Evolutionary conservation across 768 basidiomycete genomes (phyloP).

Genomic region (Sporobolomyces phaffii): DNA sequence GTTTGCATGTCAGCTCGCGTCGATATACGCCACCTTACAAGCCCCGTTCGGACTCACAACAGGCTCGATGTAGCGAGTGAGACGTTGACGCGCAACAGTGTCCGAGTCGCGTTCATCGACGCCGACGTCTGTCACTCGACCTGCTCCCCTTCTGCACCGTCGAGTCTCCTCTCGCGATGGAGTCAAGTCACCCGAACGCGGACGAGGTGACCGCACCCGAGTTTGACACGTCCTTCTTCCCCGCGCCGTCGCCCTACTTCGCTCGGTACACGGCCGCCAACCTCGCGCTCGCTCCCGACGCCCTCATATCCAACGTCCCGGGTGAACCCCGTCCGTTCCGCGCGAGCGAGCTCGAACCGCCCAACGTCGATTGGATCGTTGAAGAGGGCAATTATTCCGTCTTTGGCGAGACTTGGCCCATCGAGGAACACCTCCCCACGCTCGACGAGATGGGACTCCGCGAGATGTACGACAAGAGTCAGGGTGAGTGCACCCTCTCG

Average conservation of each 20-base stretch:
- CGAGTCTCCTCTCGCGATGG: not conserved
- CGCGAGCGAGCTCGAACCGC: constrained; percentile 62
- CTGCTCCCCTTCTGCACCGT: not conserved
- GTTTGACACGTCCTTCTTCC: constrained; percentile 53
- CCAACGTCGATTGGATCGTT: constrained; percentile 82
- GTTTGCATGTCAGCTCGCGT: no score
- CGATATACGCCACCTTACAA: no score
- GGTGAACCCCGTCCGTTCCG: constrained; percentile 50
- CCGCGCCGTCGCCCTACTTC: constrained; percentile 80
- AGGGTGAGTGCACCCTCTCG: constrained; percentile 54
- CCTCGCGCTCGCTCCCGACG: constrained; percentile 60
- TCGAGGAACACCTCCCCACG: constrained; percentile 75
- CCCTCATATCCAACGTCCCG: constrained; percentile 42
- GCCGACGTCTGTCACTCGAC: no score
- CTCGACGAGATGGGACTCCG: constrained; percentile 72
- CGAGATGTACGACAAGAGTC: constrained; percentile 70
- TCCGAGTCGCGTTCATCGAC: no score
- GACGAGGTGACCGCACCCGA: not conserved
- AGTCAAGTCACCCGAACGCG: not conserved
- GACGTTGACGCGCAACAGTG: no score
- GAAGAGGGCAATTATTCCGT: constrained; percentile 75
- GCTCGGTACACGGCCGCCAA: constrained; percentile 69
- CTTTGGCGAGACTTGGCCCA: constrained; percentile 86
- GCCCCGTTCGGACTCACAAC: no score
- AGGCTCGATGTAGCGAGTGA: no score